Percentiles rank a stretch among this genome's conserved stretches.
These are phyloP conservation scores for Blastocystis sp. DNA, from an alignment of 352 stramenopile genomes.

Conservation along the genomic window DNA sequence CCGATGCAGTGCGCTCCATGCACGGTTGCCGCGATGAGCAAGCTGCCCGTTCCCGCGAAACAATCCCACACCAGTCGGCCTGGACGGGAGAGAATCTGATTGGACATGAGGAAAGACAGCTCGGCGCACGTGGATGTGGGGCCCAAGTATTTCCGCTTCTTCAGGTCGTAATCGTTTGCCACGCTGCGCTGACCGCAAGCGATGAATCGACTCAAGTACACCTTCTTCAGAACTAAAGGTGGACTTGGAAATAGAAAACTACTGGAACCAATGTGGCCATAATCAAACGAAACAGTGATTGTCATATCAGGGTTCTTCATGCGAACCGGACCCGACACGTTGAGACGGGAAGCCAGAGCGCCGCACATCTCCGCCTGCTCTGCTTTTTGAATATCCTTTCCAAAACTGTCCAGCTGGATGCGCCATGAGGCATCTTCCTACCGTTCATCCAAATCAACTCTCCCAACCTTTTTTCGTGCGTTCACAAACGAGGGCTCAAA, in stretches of 20 bases:
- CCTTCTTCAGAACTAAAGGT: constrained; percentile 59
- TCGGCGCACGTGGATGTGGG: constrained; percentile 92
- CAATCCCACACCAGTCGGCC: constrained; percentile 77
- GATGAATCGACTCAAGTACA: constrained; percentile 62
- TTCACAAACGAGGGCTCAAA: neutral
- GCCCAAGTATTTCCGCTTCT: constrained; percentile 76
- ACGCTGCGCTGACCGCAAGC: constrained; percentile 59
- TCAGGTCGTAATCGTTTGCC: constrained; percentile 79
- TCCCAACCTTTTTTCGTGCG: neutral
- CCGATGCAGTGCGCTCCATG: constrained; percentile 82
- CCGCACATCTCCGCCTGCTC: constrained; percentile 65
- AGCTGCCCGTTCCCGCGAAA: constrained; percentile 90
- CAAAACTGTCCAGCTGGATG: constrained; percentile 70
- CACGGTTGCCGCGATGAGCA: constrained; percentile 82
- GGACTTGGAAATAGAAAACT: too few species aligned
- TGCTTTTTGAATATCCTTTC: constrained; percentile 70
- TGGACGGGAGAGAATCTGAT: constrained; percentile 61
- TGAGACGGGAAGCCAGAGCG: constrained; percentile 64
- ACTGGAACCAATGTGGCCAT: constrained; percentile 67
- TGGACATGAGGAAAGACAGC: constrained; percentile 87
- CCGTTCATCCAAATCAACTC: neutral
- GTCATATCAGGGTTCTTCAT: constrained; percentile 68
- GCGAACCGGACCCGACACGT: constrained; percentile 67
- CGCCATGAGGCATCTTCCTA: constrained; percentile 62
- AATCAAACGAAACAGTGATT: constrained; percentile 67